phyloP scores from a whole-genome alignment of 2,329 filamentous ascomycete genomes.

The Ascocoryne sarcoides region DNA sequence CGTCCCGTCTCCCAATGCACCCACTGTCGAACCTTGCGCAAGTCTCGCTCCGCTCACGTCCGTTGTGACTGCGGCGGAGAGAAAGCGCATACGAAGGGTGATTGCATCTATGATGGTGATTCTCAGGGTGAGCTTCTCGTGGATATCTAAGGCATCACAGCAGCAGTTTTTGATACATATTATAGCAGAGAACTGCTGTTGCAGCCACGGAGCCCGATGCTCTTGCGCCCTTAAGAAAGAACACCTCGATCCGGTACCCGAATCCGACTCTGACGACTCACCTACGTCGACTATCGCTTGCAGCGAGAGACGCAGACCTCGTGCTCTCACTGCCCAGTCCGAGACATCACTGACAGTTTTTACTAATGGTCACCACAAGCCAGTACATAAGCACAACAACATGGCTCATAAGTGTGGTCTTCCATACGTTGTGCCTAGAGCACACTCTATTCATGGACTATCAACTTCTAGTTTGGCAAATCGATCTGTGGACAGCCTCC shows the following conservation, averaged over 20 bases:
- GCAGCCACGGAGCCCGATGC: conserved; percentile 60
- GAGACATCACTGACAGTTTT: conserved; percentile 51
- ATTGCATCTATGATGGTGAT: conserved; percentile 46
- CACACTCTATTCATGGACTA: conserved; percentile 44
- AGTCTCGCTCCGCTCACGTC: conserved; percentile 87
- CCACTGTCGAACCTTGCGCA: conserved; percentile 92
- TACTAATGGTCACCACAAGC: conserved; percentile 56
- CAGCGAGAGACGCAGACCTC: conserved; percentile 38
- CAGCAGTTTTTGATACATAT: conserved; percentile 28
- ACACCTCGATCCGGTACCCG: conserved; percentile 52
- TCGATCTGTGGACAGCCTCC: conserved; percentile 38
- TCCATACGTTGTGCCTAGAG: conserved; percentile 51
- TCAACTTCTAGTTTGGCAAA: conserved; percentile 41
- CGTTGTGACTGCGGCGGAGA: conserved; percentile 94
- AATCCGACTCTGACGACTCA: conserved; percentile 50
- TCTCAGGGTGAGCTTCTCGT: conserved; percentile 30
- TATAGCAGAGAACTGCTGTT: conserved; percentile 55
- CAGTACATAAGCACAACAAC: conserved; percentile 50
- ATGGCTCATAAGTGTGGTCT: conserved; percentile 49
- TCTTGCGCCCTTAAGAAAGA: conserved; percentile 58
- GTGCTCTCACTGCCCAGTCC: conserved; percentile 54
- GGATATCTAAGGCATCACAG: conserved; percentile 16
- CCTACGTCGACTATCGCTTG: conserved; percentile 34
- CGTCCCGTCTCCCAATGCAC: conserved; percentile 95
- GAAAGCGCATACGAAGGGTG: conserved; percentile 58